Percentiles rank a stretch among this genome's conserved stretches.
Evolutionary conservation across 768 basidiomycete species (phyloP).

Genomic region (Kwoniella europaea): DNA sequence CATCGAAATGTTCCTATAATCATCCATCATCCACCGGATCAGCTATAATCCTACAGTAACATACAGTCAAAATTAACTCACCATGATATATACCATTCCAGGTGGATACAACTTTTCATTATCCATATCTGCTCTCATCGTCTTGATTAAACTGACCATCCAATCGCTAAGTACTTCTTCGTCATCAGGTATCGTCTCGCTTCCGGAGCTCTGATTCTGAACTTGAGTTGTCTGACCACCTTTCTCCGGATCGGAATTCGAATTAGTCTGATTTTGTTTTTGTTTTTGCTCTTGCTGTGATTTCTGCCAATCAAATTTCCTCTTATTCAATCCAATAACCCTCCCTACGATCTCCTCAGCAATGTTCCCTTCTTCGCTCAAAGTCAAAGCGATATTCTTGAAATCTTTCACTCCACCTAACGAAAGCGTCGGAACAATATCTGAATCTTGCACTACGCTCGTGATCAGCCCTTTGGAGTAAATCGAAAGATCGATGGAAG

Average conservation of each 20-base stretch:
- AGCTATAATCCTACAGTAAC: no score
- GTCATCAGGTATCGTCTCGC: conserved; percentile 15
- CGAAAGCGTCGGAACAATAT: conserved; percentile 56
- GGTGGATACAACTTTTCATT: conserved; percentile 59
- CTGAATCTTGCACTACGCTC: conserved; percentile 54
- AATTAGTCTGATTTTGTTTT: background rate
- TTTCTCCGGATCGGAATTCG: background rate
- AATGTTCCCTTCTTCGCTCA: conserved; percentile 56
- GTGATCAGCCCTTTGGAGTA: conserved; percentile 58
- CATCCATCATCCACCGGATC: no score
- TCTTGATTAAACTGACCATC: conserved; percentile 57
- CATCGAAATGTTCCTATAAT: conserved; percentile 42
- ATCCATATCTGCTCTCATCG: conserved; percentile 58
- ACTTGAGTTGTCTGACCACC: background rate
- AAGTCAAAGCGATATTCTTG: conserved; percentile 57
- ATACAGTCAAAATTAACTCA: conserved; percentile 24
- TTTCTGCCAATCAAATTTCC: conserved; percentile 16
- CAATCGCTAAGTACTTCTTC: conserved; percentile 54
- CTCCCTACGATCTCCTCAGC: conserved; percentile 59
- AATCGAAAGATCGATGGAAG: conserved; percentile 55
- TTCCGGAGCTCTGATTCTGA: no score
- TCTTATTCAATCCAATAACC: conserved; percentile 31
- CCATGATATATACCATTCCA: conserved; percentile 53
- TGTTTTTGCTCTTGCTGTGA: background rate
- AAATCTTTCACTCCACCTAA: conserved; percentile 56